phyloP scores from a whole-genome alignment of 768 basidiomycete species.

The Mycena galopus region DNA sequence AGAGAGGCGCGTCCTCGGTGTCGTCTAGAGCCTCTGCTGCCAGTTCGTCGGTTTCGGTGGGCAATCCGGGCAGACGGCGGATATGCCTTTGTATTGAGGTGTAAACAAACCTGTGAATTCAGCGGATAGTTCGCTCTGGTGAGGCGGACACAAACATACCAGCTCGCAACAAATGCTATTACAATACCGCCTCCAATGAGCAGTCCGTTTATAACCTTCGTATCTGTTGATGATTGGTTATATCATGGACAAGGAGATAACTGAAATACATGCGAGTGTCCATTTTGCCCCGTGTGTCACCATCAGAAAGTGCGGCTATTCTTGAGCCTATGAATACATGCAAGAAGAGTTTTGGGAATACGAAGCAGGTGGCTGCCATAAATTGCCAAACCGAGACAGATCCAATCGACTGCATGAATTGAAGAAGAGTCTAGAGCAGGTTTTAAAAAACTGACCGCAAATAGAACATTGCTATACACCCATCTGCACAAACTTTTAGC shows the following conservation, averaged over 20 bases:
- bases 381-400: constrained; percentile 84
- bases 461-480: constrained; percentile 88
- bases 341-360: constrained; percentile 78
- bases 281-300: constrained; percentile 79
- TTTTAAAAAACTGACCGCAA: constrained; percentile 61
- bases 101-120: constrained; percentile 70
- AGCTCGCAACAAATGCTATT: constrained; percentile 72
- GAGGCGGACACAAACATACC: constrained; percentile 57
- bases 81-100: constrained; percentile 73
- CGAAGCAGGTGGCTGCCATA: constrained; percentile 75
- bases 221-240: constrained; percentile 53
- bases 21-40: constrained; percentile 74
- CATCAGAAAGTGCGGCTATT: constrained; percentile 81
- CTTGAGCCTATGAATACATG: constrained; percentile 85
- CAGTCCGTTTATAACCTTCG: constrained; percentile 73
- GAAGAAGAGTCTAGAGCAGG: constrained; percentile 7
- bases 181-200: constrained; percentile 72
- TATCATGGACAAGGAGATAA: constrained; percentile 16
- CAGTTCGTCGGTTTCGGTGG: constrained; percentile 64
- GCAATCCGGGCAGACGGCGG: constrained; percentile 61
- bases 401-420: constrained; percentile 69
- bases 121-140: constrained; percentile 21
- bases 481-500: constrained; percentile 49
- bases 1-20: constrained; percentile 69
- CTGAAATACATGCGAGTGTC: constrained; percentile 68